Percentiles rank a stretch among this genome's conserved stretches.
These are phyloP conservation scores for Monilinia vaccinii-corymbosi DNA, from an alignment of 2,329 filamentous ascomycete species.

Conservation along the genomic window DNA sequence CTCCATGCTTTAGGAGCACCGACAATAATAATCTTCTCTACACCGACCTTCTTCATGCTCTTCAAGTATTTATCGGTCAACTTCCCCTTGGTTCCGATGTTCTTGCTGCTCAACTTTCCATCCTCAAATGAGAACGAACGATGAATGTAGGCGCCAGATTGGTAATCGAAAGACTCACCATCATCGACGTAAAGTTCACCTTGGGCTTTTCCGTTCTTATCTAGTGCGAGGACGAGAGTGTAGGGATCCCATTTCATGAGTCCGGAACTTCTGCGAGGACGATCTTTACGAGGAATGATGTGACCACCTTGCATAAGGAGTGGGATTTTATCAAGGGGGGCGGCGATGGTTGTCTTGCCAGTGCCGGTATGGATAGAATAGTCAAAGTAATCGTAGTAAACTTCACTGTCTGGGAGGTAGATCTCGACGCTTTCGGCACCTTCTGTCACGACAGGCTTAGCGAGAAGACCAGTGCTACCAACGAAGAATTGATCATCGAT, in stretches of 20 bases:
- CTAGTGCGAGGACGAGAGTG: constrained; percentile 72
- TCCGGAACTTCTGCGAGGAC: constrained; percentile 72
- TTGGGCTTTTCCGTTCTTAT: constrained; percentile 59
- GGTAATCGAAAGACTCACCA: constrained; percentile 83
- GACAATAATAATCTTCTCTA: constrained; percentile 80
- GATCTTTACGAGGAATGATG: constrained; percentile 82
- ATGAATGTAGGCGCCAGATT: constrained; percentile 81
- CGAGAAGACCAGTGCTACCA: constrained; percentile 79
- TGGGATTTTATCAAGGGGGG: constrained; percentile 79
- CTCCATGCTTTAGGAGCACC: constrained; percentile 69
- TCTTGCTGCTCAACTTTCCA: constrained; percentile 57
- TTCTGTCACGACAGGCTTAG: constrained; percentile 79
- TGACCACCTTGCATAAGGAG: constrained; percentile 89
- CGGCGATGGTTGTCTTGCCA: constrained; percentile 60
- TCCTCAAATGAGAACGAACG: constrained; percentile 61
- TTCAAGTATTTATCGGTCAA: constrained; percentile 69
- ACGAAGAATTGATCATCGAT: constrained; percentile 93
- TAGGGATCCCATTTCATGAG: constrained; percentile 95
- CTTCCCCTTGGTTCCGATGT: constrained; percentile 48
- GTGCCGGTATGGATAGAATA: constrained; percentile 65
- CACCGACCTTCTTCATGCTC: constrained; percentile 64
- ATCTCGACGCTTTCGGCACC: constrained; percentile 64
- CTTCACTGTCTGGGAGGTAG: constrained; percentile 79
- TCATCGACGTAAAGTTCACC: constrained; percentile 89
- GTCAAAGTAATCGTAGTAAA: constrained; percentile 94